These are phyloP conservation scores for Colletotrichum sidae DNA, from an alignment of 2,329 filamentous ascomycete genomes.

Conservation along the genomic window DNA sequence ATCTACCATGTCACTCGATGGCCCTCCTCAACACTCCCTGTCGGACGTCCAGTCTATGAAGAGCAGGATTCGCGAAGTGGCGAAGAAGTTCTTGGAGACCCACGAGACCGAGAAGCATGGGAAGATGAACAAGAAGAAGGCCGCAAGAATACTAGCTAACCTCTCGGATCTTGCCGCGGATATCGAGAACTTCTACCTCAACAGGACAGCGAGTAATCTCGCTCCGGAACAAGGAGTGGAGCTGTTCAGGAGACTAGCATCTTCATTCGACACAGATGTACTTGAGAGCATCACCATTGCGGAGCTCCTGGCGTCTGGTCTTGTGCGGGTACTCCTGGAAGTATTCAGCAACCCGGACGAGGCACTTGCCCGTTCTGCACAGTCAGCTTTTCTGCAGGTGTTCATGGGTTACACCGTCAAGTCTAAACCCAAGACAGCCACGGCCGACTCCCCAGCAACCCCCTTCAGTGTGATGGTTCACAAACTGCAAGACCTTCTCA, in stretches of 20 bases:
- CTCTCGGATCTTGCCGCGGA: slow-evolving; percentile 78
- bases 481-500: slow-evolving; percentile 95
- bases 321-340: slow-evolving; percentile 85
- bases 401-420: slow-evolving; percentile 86
- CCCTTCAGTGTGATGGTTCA: slow-evolving; percentile 91
- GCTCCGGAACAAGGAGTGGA: slow-evolving; percentile 65
- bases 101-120: slow-evolving; percentile 83
- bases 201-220: slow-evolving; percentile 59
- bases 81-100: slow-evolving; percentile 84
- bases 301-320: slow-evolving; percentile 89
- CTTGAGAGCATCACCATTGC: slow-evolving; percentile 95
- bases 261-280: slow-evolving; percentile 89
- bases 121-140: slow-evolving; percentile 81
- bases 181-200: slow-evolving; percentile 78
- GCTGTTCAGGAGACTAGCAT: slow-evolving; percentile 81
- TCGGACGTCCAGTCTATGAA: slow-evolving; percentile 70
- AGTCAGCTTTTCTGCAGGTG: slow-evolving; percentile 86
- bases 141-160: slow-evolving; percentile 78
- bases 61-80: slow-evolving; percentile 79
- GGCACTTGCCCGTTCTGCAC: slow-evolving; percentile 72
- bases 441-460: slow-evolving; percentile 77
- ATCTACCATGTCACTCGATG: slow-evolving; percentile 73
- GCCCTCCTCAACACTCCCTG: slow-evolving; percentile 60
- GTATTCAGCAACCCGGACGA: slow-evolving; percentile 82
- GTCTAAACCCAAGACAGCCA: slow-evolving; percentile 72